These are phyloP conservation scores for Ramalina intermedia DNA, from an alignment of 495 filamentous ascomycete genomes.

Conservation along the genomic window DNA sequence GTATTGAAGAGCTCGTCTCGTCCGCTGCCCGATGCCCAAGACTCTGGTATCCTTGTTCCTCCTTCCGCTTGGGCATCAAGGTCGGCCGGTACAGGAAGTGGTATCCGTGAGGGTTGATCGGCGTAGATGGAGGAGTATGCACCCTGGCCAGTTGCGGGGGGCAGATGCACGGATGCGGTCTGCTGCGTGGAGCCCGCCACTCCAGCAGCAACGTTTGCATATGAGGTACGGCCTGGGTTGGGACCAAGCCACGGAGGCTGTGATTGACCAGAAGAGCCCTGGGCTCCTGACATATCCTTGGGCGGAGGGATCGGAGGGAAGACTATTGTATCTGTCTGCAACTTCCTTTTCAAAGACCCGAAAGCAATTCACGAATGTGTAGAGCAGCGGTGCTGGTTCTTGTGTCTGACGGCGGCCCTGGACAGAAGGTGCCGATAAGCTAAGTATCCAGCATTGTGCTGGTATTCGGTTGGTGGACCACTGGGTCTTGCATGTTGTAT, in stretches of 20 bases:
- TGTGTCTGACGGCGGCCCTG: too few relatives aligned
- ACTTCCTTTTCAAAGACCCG: too few relatives aligned
- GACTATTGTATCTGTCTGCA: too few relatives aligned
- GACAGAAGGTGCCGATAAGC: too few relatives aligned
- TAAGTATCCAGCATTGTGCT: too few relatives aligned
- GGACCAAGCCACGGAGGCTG: slow-evolving; percentile 23
- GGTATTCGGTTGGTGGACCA: too few relatives aligned
- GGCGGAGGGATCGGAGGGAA: too few relatives aligned
- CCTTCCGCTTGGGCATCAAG: slow-evolving; percentile 23
- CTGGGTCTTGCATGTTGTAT: too few relatives aligned
- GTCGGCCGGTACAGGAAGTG: slow-evolving; percentile 13
- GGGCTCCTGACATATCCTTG: slow-evolving; percentile 6
- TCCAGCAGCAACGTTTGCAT: slow-evolving; percentile 71
- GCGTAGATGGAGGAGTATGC: slow-evolving; percentile 25
- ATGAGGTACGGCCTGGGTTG: slow-evolving; percentile 45
- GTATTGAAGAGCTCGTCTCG: slow-evolving; percentile 19
- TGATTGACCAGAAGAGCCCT: slow-evolving; percentile 33
- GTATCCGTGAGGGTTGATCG: slow-evolving; percentile 20
- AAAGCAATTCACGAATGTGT: too few relatives aligned
- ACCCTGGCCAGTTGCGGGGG: slow-evolving; percentile 28
- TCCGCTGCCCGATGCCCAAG: slow-evolving; percentile 25
- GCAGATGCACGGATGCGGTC: slow-evolving; percentile 26
- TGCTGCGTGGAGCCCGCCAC: slow-evolving; percentile 22
- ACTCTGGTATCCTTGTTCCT: slow-evolving; percentile 21
- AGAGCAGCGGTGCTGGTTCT: too few relatives aligned